A percentile compares a stretch with the other conserved stretches of the same genome.
These are phyloP conservation scores for Arthrobotrys entomopaga DNA, from an alignment of 2,329 filamentous ascomycete genomes.

Conservation along the genomic window DNA sequence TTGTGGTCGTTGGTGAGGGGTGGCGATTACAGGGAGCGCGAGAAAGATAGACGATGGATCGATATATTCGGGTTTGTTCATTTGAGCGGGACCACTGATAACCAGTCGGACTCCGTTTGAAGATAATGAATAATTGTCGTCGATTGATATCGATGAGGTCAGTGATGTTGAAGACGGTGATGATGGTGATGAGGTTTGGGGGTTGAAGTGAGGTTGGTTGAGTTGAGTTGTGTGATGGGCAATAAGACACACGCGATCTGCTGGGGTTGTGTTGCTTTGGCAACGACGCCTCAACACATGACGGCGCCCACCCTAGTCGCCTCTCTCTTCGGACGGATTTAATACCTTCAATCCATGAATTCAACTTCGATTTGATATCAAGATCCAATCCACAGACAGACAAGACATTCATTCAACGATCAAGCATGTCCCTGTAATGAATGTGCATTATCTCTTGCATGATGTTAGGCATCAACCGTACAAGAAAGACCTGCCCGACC, in stretches of 20 bases:
- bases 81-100: background rate
- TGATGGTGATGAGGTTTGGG: background rate
- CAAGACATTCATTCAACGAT: background rate
- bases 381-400: background rate
- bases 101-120: no score
- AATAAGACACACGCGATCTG: background rate
- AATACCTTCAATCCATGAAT: background rate
- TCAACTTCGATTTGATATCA: background rate
- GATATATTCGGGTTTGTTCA: background rate
- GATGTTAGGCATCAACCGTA: constrained; percentile 32
- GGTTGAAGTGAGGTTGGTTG: constrained; percentile 16
- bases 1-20: background rate
- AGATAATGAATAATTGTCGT: no score
- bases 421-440: background rate
- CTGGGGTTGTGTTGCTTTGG: constrained; percentile 42
- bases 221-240: constrained; percentile 21
- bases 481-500: background rate
- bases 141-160: background rate
- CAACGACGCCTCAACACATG: constrained; percentile 55
- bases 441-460: constrained; percentile 24
- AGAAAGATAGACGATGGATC: no score
- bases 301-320: constrained; percentile 18
- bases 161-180: background rate
- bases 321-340: background rate
- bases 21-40: background rate